Evolutionary conservation across 2,329 filamentous ascomycete genomes (phyloP), one percentile per base, ranked within the genome.

Genomic region (Cordyceps pruinosa): DNA sequence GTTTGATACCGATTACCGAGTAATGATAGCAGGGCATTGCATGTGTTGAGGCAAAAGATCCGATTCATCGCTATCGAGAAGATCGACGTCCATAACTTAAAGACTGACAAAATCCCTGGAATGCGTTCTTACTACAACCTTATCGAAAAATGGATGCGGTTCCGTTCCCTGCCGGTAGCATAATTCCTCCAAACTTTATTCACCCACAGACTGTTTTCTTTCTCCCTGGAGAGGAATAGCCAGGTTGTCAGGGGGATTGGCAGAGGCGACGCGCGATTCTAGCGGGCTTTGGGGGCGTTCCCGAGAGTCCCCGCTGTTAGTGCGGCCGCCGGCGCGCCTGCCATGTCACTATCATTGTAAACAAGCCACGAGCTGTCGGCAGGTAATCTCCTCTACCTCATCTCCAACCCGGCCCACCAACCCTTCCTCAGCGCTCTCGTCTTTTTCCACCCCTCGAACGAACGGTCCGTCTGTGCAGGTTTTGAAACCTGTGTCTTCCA

Each of bases 351-450:
- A 56, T 8, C 53, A 55, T 47, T 55, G 52, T 55, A 47, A 47
- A 55, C 52, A 55, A 46, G 42, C n/a, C 23, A 35, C 23, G 25
- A 39, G 39, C 52, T 39, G 37, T 17, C 2, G 21, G 21, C 25
- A 19, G 41, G 41, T 7, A 56, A 42, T 48, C 34, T 56, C 53
- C 44, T 56, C 35, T 34, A 56, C 53, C 53, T 56, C 53, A 56
- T 56, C 53, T 56, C 53, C 45, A 48, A 48, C 10, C 26, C 4
- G 53, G 53, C 53, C 53, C 53, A 56, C 53, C 53, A 35, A 44
- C 45, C 53, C 25, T 15, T n/a, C 23, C 46, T 41, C 30, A 54
- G 30, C 23, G 44, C 30, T 35, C 42, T 37, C 34, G 34, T 48
- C 53, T 49, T 49, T 41, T 41, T 42, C 42, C 41, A 47, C 44